Evolutionary conservation across 2,329 filamentous ascomycete species (phyloP).

Genomic region (Proliferodiscus dingleyae): DNA sequence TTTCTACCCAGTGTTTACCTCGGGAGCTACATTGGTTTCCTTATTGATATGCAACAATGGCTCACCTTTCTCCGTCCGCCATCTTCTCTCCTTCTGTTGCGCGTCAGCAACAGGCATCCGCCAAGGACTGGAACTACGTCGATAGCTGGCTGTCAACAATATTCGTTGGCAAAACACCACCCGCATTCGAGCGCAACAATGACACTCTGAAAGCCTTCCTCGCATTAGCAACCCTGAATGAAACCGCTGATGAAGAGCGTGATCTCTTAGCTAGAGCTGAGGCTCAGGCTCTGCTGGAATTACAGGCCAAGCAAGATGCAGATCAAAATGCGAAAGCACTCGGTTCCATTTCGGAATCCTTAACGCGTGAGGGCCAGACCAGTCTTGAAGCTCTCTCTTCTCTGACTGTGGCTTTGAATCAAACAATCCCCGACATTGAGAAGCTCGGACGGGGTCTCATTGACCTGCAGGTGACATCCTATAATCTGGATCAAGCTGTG

Average conservation of each 20-base stretch:
- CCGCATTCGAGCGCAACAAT: constrained; percentile 78
- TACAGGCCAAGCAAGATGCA: constrained; percentile 37
- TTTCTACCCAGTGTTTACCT: too few species aligned
- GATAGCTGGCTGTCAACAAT: constrained; percentile 76
- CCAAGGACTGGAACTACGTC: constrained; percentile 87
- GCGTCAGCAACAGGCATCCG: constrained; percentile 72
- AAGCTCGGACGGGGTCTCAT: constrained; percentile 49
- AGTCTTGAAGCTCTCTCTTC: constrained; percentile 56
- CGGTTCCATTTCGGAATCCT: constrained; percentile 46
- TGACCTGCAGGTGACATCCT: constrained; percentile 49
- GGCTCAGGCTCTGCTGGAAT: constrained; percentile 50
- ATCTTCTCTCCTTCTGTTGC: constrained; percentile 66
- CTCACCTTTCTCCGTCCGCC: constrained; percentile 35
- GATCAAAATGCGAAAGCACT: constrained; percentile 41
- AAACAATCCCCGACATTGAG: constrained; percentile 40
- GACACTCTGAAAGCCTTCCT: constrained; percentile 75
- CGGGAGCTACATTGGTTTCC: too few species aligned
- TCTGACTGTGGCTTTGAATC: constrained; percentile 41
- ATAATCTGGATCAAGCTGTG: constrained; percentile 49
- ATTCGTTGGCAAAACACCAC: constrained; percentile 58
- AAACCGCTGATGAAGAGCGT: constrained; percentile 69
- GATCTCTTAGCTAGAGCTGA: constrained; percentile 55
- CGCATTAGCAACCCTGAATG: constrained; percentile 69
- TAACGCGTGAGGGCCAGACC: constrained; percentile 49
- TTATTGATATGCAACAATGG: constrained; percentile 31